These are phyloP conservation scores for Ophiostoma himal-ulmi DNA, from an alignment of 2,329 filamentous ascomycete genomes.

Conservation along the genomic window DNA sequence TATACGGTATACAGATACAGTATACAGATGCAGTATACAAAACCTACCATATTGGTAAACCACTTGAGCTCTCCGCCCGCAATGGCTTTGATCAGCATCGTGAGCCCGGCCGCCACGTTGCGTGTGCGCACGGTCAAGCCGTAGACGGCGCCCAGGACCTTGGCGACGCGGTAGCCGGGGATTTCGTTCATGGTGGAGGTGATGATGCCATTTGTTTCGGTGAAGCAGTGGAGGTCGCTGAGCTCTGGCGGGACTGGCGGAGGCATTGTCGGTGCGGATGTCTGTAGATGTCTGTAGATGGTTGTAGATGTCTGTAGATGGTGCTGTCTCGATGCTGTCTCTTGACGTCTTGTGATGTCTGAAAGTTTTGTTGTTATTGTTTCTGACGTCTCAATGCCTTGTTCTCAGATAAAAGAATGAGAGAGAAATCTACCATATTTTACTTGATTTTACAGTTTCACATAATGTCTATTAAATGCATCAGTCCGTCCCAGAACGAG, in stretches of 20 bases:
- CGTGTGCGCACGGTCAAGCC: slow-evolving; percentile 42
- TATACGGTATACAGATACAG: no score
- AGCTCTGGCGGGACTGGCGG: slow-evolving; percentile 23
- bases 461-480: no score
- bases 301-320: not conserved
- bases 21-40: no score
- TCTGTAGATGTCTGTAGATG: not conserved
- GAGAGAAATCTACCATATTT: no score
- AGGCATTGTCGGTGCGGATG: not conserved
- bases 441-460: no score
- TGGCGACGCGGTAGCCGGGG: slow-evolving; percentile 53
- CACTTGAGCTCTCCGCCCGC: slow-evolving; percentile 55
- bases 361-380: no score
- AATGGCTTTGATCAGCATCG: slow-evolving; percentile 51
- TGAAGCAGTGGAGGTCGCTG: slow-evolving; percentile 44
- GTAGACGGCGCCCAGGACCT: slow-evolving; percentile 50
- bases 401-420: no score
- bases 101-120: slow-evolving; percentile 52
- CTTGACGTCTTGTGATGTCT: no score
- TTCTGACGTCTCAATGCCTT: no score
- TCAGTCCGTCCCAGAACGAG: not conserved
- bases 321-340: no score
- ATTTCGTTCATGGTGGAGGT: slow-evolving; percentile 60
- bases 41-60: slow-evolving; percentile 47
- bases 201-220: slow-evolving; percentile 55